Base-by-base conservation (phyloP, 2,329 filamentous ascomycete species). In the Sporothrix curviconia region DNA sequence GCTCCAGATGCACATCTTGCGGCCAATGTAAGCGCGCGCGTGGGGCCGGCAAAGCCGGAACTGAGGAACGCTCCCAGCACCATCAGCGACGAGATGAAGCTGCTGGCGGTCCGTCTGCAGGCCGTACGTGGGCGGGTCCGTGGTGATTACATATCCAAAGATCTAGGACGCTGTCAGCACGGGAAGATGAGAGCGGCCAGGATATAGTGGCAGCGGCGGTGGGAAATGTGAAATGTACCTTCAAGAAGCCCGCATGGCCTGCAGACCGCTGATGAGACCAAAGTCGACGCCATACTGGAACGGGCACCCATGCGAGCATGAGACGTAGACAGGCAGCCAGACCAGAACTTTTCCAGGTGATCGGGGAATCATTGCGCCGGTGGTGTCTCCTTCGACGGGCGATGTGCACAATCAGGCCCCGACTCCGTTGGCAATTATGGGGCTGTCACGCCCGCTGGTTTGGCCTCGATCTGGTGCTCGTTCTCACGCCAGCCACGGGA, bases 281-380 rank as follows among this genome's bases (percentile, higher is more conserved):
- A 57, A 57, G 60, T 80, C 64, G 43, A 77, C 67, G 28, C 77
- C 77, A 64, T 80, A 79, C 59, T 79, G 77, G 60, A 80, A 79
- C 0, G 77, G 76, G 22, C 72, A 76, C 66, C n/a, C n/a, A n/a
- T n/a, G 79, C 72, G 3, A 75, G 73, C 15, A 79, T 71, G 0
- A 79, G 66, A n/a, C 0, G 74, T 74, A 57, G n/a, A n/a, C 77
- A 78, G 22, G 76, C 77, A 2, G 63, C 61, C 4, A 70, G 62
- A 15, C 66, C n/a, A n/a, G n/a, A n/a, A n/a, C n/a, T 67, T 39
- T 66, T 69, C 66, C 66, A 69, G n/a, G 56, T 70, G 68, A 25
- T 66, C 63, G 24, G 59, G 63, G 4, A 70, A n/a, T n/a, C n/a
- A n/a, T n/a, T n/a, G n/a, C n/a, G n/a, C n/a, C 62, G 25, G 59